These are phyloP conservation scores for Stagonosporopsis cucurbitacearum DNA, from an alignment of 2,329 filamentous ascomycete genomes.

Conservation along the genomic window DNA sequence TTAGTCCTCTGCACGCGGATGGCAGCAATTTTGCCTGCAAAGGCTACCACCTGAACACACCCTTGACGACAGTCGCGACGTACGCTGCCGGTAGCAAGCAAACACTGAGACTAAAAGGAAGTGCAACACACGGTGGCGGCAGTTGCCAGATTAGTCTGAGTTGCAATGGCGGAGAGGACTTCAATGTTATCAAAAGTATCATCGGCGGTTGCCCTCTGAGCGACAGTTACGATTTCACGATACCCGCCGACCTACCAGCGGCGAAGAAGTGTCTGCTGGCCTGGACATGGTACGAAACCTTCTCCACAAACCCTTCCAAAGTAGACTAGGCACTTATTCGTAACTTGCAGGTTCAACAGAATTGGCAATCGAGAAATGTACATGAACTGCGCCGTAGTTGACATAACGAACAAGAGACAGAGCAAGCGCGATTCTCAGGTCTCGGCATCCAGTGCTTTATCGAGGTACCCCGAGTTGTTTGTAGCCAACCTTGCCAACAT, in stretches of 20 bases:
- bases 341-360: constrained; percentile 63
- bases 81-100: constrained; percentile 69
- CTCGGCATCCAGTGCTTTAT: constrained; percentile 34
- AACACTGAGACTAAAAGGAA: constrained; percentile 69
- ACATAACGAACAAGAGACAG: constrained; percentile 61
- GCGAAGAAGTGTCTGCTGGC: constrained; percentile 68
- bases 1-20: constrained; percentile 65
- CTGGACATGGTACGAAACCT: constrained; percentile 61
- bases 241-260: constrained; percentile 68
- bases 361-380: constrained; percentile 84
- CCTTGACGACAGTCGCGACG: constrained; percentile 62
- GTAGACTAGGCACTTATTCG: background rate
- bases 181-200: constrained; percentile 71
- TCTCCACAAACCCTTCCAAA: background rate
- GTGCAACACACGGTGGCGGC: constrained; percentile 68
- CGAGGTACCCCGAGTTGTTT: constrained; percentile 51
- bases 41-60: constrained; percentile 62
- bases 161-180: constrained; percentile 73
- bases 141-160: constrained; percentile 79
- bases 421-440: constrained; percentile 58
- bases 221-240: constrained; percentile 65
- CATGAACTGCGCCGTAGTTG: constrained; percentile 81
- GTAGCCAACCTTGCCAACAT: constrained; percentile 52
- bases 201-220: constrained; percentile 63
- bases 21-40: constrained; percentile 80